Base-by-base conservation (phyloP, 495 filamentous ascomycete species). In the Lophiotrema nucula region DNA sequence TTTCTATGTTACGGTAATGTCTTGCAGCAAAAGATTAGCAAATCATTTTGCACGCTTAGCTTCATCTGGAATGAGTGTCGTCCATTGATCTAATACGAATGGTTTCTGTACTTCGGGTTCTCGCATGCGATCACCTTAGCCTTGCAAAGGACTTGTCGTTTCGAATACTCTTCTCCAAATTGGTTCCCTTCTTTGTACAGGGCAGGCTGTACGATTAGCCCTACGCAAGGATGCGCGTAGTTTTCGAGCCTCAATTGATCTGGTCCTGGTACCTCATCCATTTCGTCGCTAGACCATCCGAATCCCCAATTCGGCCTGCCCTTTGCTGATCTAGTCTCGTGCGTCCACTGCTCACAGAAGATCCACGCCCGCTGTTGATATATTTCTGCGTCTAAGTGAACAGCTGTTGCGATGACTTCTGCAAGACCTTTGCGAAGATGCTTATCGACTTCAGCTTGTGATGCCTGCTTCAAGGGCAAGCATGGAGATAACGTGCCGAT, bases 331-430 rank as follows among this genome's bases (percentile, higher is more conserved):
- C n/a, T n/a, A n/a, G n/a, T n/a, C n/a, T 23, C 11, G 25, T 19
- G 3, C 15, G 15, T 11, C 47, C 23, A 31, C 18, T 49, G 47
- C 24, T 49, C 47, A 22, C 47, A 49, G 21, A 18, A 49, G 13
- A 49, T 49, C 47, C 47, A 31, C 4, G 23, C 47, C 4, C 24
- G 10, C 12, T 49, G 47, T 18, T 49, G 47, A 6, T 49, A 27
- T 35, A 49, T 49, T 21, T 49, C 47, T 3, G 47, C 23, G 35
- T 49, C 47, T 15, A 49, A 21, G 10, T 10, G 3, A 49, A 49
- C 18, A 4, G 47, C 47, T 11, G 47, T 22, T 12, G 23, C 11
- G 27, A 49, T 33, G 25, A 49, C 35, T 3, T 28, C 27, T 3
- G 31, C 13, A 5, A 49, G 47, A 4, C 10, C 18, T 11, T 10